Base-by-base conservation (phyloP, 2,329 filamentous ascomycete genomes). In the Catunica adiposa region DNA sequence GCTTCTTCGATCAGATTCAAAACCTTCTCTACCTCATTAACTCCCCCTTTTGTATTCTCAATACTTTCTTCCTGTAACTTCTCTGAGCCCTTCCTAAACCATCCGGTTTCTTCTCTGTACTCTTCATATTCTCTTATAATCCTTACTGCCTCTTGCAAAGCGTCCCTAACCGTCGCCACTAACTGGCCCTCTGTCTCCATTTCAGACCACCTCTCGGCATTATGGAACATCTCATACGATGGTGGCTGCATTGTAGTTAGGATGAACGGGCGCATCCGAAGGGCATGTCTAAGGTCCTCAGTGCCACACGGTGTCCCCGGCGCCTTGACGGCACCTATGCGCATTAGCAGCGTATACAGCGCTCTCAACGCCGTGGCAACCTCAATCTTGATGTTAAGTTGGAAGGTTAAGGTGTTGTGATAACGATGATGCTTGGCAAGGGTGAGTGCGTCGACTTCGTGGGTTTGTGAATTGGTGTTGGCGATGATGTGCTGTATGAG, bases 261-360 rank as follows among this genome's bases (percentile, higher is more conserved):
- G n/a, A 25, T 48, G 63, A 94, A 95, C 0, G 88, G 86, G 63
- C 84, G 86, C 86, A 94, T 92, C 58, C 89, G 84, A 8, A 94
- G 70, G 61, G 92, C 84, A 66, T 92, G 89, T 11, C 87, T 80
- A 3, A 89, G 70, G 31, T 73, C 68, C 57, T 84, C 77, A 15
- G 76, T 78, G 56, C 81, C 79, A 65, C 89, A 94, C 0, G 83
- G 81, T 1, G 79, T 71, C 0, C 67, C 66, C 3, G 73, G 77
- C 0, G 69, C 57, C 53, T 71, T 68, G 61, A 88, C 61, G 59
- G 81, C 64, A 25, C 66, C 62, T 5, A 84, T 71, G 7, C 84
- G 81, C 26, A 72, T 66, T 1, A 92, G 71, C 1, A 81, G 71
- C 0, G 77, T 77, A 67, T 89, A 90, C 20, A 94, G 70, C 50